A percentile compares a stretch with the other conserved stretches of the same genome.
These are phyloP conservation scores for Pyrenochaeta sp. DNA, from an alignment of 2,329 filamentous ascomycete genomes.

Conservation along the genomic window DNA sequence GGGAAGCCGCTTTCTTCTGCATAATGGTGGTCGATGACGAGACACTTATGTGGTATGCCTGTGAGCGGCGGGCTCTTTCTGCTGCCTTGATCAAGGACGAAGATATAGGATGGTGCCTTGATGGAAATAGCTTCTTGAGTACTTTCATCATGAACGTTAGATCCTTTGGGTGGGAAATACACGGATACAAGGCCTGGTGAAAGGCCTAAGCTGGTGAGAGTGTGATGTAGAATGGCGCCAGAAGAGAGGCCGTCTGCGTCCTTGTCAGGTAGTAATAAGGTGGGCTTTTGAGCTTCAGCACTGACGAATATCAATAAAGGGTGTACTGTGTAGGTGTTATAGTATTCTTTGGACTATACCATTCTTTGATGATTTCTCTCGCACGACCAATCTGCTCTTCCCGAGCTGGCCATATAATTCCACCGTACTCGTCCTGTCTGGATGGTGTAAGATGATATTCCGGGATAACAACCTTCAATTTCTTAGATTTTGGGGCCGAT, in stretches of 20 bases:
- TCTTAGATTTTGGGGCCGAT: slow-evolving; percentile 32
- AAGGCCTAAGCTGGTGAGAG: slow-evolving; percentile 67
- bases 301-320: slow-evolving; percentile 46
- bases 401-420: slow-evolving; percentile 69
- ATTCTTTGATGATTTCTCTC: slow-evolving; percentile 65
- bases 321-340: not conserved
- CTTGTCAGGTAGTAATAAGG: slow-evolving; percentile 72
- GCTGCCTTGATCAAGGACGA: slow-evolving; percentile 73
- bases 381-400: slow-evolving; percentile 63
- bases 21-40: slow-evolving; percentile 73
- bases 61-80: slow-evolving; percentile 63
- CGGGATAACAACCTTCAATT: slow-evolving; percentile 34
- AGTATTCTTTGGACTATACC: slow-evolving; percentile 53
- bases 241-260: slow-evolving; percentile 73
- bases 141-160: slow-evolving; percentile 63
- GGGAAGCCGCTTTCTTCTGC: slow-evolving; percentile 67
- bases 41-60: slow-evolving; percentile 57
- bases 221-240: slow-evolving; percentile 69
- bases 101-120: slow-evolving; percentile 64
- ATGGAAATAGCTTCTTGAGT: slow-evolving; percentile 63
- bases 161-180: slow-evolving; percentile 68
- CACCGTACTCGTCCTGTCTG: slow-evolving; percentile 49
- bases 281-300: slow-evolving; percentile 59
- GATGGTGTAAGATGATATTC: slow-evolving; percentile 44
- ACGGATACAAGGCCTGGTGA: slow-evolving; percentile 61